Evolutionary conservation across 2,329 filamentous ascomycete species (phyloP).

Genomic region (Fusarium udum): DNA sequence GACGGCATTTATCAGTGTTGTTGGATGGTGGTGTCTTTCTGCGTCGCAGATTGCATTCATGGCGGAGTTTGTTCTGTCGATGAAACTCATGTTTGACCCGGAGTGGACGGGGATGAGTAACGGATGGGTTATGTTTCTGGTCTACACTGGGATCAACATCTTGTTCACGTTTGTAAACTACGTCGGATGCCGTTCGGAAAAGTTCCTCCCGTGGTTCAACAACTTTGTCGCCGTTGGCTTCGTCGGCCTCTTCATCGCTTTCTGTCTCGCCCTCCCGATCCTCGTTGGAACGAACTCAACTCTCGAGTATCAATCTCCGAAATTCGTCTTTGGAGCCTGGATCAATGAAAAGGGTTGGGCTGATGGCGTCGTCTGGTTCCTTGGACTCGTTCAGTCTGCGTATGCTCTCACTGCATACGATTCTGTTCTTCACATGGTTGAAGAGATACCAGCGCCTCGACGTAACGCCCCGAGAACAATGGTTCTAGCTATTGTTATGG

Average conservation of each 20-base stretch:
- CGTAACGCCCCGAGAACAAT: slow-evolving; percentile 61
- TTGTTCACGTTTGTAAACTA: slow-evolving; percentile 61
- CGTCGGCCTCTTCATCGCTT: slow-evolving; percentile 59
- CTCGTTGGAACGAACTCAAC: slow-evolving; percentile 56
- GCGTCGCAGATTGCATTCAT: slow-evolving; percentile 67
- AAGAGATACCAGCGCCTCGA: slow-evolving; percentile 63
- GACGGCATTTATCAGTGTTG: slow-evolving; percentile 68
- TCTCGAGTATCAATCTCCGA: slow-evolving; percentile 57
- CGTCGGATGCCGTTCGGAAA: slow-evolving; percentile 57
- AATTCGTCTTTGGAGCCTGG: slow-evolving; percentile 63
- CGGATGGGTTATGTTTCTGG: slow-evolving; percentile 64
- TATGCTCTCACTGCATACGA: slow-evolving; percentile 63
- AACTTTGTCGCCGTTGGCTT: slow-evolving; percentile 65
- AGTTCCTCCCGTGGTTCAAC: slow-evolving; percentile 60
- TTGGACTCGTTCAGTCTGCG: slow-evolving; percentile 64
- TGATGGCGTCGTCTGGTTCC: slow-evolving; percentile 65
- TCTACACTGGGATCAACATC: slow-evolving; percentile 62
- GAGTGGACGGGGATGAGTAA: slow-evolving; percentile 54
- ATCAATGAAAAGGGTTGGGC: slow-evolving; percentile 57
- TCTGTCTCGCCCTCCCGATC: slow-evolving; percentile 62
- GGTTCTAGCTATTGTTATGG: slow-evolving; percentile 58
- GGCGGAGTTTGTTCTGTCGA: slow-evolving; percentile 62
- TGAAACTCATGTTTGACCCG: slow-evolving; percentile 63
- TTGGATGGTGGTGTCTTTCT: slow-evolving; percentile 67
- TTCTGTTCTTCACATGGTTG: slow-evolving; percentile 67